These are phyloP conservation scores for Golubevia pallescens DNA, from an alignment of 1,284 basidiomycete genomes.

Conservation along the genomic window DNA sequence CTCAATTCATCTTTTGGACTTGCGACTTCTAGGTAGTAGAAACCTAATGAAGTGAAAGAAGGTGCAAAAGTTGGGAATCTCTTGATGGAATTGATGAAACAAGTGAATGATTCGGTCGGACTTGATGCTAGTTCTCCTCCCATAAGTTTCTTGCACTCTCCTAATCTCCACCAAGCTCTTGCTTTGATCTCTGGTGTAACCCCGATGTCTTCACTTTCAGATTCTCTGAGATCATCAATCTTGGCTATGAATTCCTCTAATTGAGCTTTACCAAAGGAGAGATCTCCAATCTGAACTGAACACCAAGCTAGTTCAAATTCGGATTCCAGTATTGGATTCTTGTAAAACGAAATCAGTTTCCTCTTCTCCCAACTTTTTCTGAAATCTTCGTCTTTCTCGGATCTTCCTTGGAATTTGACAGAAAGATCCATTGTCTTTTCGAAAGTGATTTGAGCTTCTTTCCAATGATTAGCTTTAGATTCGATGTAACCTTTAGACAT, in stretches of 20 bases:
- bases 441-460: not conserved
- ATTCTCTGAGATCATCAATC: no score
- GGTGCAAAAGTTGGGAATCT: constrained; percentile 80
- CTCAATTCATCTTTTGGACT: constrained; percentile 79
- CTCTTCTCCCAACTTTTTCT: no score
- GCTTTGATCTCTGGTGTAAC: no score
- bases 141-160: constrained; percentile 69
- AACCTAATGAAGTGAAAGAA: constrained; percentile 89
- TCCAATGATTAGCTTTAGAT: not conserved
- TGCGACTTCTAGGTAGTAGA: constrained; percentile 77
- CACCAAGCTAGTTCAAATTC: no score
- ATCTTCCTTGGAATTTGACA: not conserved
- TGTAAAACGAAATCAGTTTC: no score
- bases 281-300: no score
- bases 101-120: not conserved
- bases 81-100: constrained; percentile 83
- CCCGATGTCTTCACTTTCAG: no score
- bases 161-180: constrained; percentile 82
- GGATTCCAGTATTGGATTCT: no score
- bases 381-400: not conserved
- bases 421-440: not conserved
- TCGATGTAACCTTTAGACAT: no score
- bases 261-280: no score
- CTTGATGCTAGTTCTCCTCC: constrained; percentile 44
- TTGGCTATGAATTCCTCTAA: no score